Percentiles rank a stretch among this genome's conserved stretches.
Conservation (phyloP, 2,329 filamentous ascomycete genomes). For the Plectosphaerella sp. region DNA sequence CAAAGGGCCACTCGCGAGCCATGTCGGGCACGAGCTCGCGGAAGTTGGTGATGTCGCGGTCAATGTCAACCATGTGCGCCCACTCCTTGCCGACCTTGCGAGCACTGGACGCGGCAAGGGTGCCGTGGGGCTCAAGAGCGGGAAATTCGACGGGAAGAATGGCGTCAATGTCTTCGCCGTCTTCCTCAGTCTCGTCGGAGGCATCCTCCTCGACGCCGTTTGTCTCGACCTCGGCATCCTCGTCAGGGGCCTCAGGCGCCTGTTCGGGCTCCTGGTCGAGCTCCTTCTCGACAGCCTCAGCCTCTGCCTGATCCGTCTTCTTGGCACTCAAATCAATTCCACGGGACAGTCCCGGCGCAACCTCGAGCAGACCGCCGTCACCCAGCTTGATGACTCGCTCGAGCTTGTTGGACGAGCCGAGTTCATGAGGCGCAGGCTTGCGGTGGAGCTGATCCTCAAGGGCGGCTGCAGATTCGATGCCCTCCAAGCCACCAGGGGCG, state of each 20-base stretch:
- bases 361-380: constrained; percentile 73
- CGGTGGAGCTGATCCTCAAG: constrained; percentile 69
- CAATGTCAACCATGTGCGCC: constrained; percentile 98
- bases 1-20: constrained; percentile 94
- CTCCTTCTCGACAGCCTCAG: constrained; percentile 35
- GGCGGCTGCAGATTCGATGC: constrained; percentile 79
- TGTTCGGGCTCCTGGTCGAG: constrained; percentile 43
- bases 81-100: constrained; percentile 80
- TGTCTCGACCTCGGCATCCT: constrained; percentile 14
- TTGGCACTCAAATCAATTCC: constrained; percentile 69
- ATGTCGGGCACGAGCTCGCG: constrained; percentile 90
- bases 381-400: constrained; percentile 83
- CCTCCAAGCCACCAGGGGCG: constrained; percentile 82
- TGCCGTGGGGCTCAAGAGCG: constrained; percentile 78
- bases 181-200: constrained; percentile 35
- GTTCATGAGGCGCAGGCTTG: constrained; percentile 26
- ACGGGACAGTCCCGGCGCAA: constrained; percentile 76
- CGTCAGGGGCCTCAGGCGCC: constrained; percentile 21
- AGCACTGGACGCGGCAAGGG: constrained; percentile 65
- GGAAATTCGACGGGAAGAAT: constrained; percentile 91
- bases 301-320: constrained; percentile 49
- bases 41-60: constrained; percentile 91
- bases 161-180: constrained; percentile 70
- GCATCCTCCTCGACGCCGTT: constrained; percentile 7
- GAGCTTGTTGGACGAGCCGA: constrained; percentile 51